A percentile compares a stretch with the other conserved stretches of the same genome.
These are phyloP conservation scores for Kwoniella sp. DNA, from an alignment of 768 basidiomycete genomes.

Conservation along the genomic window DNA sequence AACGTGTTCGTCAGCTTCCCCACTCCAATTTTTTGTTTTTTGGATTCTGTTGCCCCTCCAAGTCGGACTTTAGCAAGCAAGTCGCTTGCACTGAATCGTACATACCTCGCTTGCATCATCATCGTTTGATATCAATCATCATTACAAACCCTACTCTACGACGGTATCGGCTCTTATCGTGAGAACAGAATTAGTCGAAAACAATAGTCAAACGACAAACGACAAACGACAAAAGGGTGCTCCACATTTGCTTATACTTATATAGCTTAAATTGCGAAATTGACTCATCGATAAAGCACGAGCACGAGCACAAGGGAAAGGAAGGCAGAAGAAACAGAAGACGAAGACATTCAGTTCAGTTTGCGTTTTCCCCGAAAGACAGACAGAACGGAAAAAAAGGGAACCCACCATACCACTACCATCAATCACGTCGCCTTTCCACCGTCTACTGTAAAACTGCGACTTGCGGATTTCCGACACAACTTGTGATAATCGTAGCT, in stretches of 20 bases:
- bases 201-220: neutral
- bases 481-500: too few relatives aligned
- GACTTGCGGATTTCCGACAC: too few relatives aligned
- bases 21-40: neutral
- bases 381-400: too few relatives aligned
- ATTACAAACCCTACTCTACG: neutral
- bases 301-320: too few relatives aligned
- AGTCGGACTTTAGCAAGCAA: neutral
- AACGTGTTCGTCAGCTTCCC: neutral
- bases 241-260: neutral
- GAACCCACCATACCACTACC: too few relatives aligned
- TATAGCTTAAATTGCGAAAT: too few relatives aligned
- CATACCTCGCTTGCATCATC: constrained; percentile 3
- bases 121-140: too few relatives aligned
- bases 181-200: neutral
- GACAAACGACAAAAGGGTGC: constrained; percentile 1
- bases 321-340: too few relatives aligned
- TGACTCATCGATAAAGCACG: neutral
- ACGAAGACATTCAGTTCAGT: too few relatives aligned
- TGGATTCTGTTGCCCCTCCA: neutral
- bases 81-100: neutral
- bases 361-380: too few relatives aligned
- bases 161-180: neutral
- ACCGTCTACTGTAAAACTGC: too few relatives aligned
- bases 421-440: too few relatives aligned